Evolutionary conservation across 352 stramenopile genomes (phyloP), one percentile per base, ranked within the genome.

Genomic region (Elongisporangium prolatum): DNA sequence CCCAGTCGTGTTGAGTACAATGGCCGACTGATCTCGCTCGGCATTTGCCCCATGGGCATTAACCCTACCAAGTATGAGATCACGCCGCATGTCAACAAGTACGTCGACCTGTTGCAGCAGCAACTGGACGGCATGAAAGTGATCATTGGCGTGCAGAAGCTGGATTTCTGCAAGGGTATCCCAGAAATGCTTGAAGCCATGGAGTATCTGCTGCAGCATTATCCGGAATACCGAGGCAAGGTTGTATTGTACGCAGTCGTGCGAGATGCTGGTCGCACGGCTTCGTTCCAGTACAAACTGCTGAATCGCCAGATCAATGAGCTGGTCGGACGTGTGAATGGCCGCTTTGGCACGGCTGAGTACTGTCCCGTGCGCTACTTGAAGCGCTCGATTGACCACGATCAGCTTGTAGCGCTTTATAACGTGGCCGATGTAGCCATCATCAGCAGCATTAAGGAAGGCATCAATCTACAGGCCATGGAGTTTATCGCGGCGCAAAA

Each of bases 181-280:
- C 87, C 84, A 2, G 83, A 96, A 54, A 96, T 95, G 81, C 76
- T 97, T 8, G 80, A 96, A 51, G 88, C 87, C 21, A 90, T 96
- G 68, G 89, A 96, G 63, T 91, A 96, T 22, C 68, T 96, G 56
- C 67, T 97, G 25, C 83, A 89, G 59, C 73, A 93, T 49, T 93
- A 97, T 57, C 89, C 89, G 58, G 85, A 96, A 50, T 97, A 96
- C 21, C 95, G 97, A 52, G 91, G 96, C 25, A 96, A 97, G 47
- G 75, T 98, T 0, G 88, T 98, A 22, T 77, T 98, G 54, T 97
- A 98, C 54, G 95, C 90, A 2, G 94, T 99, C n/a, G 96, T 97
- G 21, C 77, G 82, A 0, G 82, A 91, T 40, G 68, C 67, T 10
- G 82, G 82, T 3, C 77, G 82, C 14, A 89, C 77, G 11, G 69